Evolutionary conservation across 495 filamentous ascomycete species (phyloP).

Genomic region (Elasticomyces elasticus): DNA sequence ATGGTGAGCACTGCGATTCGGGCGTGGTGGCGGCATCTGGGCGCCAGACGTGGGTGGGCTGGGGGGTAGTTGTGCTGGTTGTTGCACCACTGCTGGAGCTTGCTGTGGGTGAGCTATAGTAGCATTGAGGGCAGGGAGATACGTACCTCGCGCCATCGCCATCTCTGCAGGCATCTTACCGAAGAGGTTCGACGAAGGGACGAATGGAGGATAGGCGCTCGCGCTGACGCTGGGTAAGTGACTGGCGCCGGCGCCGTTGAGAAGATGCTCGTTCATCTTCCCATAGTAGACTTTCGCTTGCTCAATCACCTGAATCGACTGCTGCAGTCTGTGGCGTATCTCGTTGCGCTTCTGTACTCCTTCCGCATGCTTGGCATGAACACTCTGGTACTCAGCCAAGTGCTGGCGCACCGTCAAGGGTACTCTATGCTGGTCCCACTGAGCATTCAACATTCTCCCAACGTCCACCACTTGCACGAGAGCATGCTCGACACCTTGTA

Average conservation of each 20-base stretch:
- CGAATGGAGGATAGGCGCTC: not conserved
- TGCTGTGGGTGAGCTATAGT: not conserved
- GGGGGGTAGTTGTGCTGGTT: not conserved
- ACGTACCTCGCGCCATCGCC: not conserved
- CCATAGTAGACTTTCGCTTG: not conserved
- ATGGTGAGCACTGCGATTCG: no score
- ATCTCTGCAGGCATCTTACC: not conserved
- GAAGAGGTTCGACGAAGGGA: not conserved
- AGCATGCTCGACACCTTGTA: not conserved
- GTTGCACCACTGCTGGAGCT: not conserved
- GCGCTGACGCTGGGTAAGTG: not conserved
- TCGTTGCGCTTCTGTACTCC: not conserved
- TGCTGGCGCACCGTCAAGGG: not conserved
- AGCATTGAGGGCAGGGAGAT: not conserved
- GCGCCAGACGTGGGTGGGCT: no score
- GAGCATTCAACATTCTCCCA: not conserved
- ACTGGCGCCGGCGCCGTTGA: not conserved
- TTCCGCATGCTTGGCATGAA: not conserved
- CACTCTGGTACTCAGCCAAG: not conserved
- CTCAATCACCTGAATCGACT: not conserved
- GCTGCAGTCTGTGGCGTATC: not conserved
- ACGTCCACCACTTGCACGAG: not conserved
- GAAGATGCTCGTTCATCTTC: not conserved
- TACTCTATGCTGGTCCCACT: not conserved
- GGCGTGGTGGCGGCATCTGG: no score